A percentile compares a stretch with the other conserved stretches of the same genome.
Evolutionary conservation across 129 eudicot species (phyloP).

Genomic region (Flaveria linearis): DNA sequence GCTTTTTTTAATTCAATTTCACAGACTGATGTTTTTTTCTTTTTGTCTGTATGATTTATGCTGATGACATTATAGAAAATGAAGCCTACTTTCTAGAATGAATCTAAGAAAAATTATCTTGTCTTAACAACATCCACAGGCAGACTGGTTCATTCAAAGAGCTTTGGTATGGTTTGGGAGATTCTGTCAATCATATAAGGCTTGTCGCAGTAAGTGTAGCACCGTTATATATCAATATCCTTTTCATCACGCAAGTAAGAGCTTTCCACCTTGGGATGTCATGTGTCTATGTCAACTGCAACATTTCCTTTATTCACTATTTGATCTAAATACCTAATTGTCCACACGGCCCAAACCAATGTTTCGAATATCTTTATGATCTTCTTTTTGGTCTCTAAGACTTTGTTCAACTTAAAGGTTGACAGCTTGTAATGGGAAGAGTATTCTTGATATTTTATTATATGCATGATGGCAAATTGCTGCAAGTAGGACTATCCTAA

Average conservation of each 20-base stretch:
- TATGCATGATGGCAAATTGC: background rate
- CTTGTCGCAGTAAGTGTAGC: slow-evolving; percentile 80
- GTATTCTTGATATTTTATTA: background rate
- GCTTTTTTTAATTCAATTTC: background rate
- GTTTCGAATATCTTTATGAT: background rate
- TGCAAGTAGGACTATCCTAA: background rate
- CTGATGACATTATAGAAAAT: background rate
- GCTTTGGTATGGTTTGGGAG: slow-evolving; percentile 81
- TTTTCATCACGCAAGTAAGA: background rate
- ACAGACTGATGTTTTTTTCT: background rate
- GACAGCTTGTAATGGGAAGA: slow-evolving; percentile 2
- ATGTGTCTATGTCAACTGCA: background rate
- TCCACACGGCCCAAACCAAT: background rate
- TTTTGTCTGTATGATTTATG: slow-evolving; percentile 6
- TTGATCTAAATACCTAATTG: background rate
- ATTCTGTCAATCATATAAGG: slow-evolving; percentile 62
- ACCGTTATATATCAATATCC: background rate
- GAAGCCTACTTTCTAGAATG: background rate
- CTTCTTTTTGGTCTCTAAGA: background rate
- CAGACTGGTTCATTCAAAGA: slow-evolving; percentile 56
- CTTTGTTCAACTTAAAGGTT: background rate
- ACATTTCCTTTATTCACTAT: background rate
- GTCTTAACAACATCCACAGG: slow-evolving; percentile 37
- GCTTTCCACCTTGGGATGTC: background rate
- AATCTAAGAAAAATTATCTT: background rate